Percentiles rank a stretch among this genome's conserved stretches.
These are phyloP conservation scores for Vitis amurensis DNA, from an alignment of 164 flowering plant genomes.

Conservation along the genomic window DNA sequence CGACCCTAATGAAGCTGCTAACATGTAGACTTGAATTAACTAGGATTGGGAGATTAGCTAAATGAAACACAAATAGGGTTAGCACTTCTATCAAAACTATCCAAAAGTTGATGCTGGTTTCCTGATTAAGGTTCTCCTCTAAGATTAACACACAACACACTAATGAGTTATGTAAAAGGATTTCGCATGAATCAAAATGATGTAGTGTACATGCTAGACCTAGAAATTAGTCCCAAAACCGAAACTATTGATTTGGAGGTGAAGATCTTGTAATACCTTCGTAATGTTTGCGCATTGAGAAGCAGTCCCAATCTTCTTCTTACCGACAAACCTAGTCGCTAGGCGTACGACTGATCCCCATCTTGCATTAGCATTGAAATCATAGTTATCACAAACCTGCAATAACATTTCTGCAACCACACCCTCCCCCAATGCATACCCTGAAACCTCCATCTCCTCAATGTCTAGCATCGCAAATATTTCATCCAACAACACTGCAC, in stretches of 20 bases:
- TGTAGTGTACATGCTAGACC: too few species aligned
- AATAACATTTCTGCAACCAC: constrained; percentile 56
- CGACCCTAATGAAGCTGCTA: too few species aligned
- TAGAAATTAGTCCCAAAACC: too few species aligned
- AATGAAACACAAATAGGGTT: too few species aligned
- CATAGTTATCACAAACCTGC: constrained; percentile 32
- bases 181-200: too few species aligned
- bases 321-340: constrained; percentile 47
- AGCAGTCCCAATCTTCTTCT: constrained; percentile 51
- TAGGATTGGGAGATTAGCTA: too few species aligned
- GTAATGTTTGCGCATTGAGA: constrained; percentile 43
- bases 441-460: constrained; percentile 67
- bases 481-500: constrained; percentile 68
- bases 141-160: too few species aligned
- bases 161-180: too few species aligned
- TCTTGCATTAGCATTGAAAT: constrained; percentile 52
- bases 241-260: neutral
- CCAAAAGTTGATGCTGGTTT: too few species aligned
- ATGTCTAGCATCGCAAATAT: constrained; percentile 60
- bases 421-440: constrained; percentile 75
- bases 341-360: constrained; percentile 59
- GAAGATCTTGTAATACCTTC: constrained; percentile 36
- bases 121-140: too few species aligned
- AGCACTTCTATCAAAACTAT: too few species aligned
- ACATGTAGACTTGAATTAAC: too few species aligned